Evolutionary conservation across 306 rosid genomes (phyloP).

Genomic region (Vachellia pachyceras): DNA sequence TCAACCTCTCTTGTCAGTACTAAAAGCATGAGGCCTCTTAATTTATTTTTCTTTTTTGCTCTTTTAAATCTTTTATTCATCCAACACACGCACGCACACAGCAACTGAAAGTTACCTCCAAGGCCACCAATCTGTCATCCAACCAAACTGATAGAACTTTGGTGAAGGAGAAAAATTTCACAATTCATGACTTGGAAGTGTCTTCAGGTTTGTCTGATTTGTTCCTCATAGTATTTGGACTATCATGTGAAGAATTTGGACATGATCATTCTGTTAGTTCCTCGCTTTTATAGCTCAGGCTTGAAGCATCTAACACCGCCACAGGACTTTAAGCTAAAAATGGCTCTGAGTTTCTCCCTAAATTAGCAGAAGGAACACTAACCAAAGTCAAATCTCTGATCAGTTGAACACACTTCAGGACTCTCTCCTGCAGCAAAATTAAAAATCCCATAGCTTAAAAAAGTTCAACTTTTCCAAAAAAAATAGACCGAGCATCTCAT

Average conservation of each 20-base stretch:
- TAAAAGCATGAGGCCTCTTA: conserved; percentile 33
- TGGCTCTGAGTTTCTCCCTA: conserved; percentile 34
- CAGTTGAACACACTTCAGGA: conserved; percentile 72
- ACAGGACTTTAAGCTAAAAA: conserved; percentile 62
- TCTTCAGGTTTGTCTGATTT: conserved; percentile 43
- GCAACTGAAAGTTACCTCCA: neutral
- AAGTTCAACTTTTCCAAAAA: neutral
- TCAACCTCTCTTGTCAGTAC: conserved; percentile 21
- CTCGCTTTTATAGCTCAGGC: conserved; percentile 64
- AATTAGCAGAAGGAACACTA: conserved; percentile 38
- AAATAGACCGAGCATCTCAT: neutral
- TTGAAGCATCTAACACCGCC: conserved; percentile 69
- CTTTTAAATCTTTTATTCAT: conserved; percentile 29
- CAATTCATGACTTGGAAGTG: conserved; percentile 53
- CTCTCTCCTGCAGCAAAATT: conserved; percentile 71
- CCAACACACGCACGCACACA: conserved; percentile 3
- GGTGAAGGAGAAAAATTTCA: conserved; percentile 50
- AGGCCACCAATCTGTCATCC: conserved; percentile 60
- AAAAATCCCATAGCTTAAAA: conserved; percentile 25
- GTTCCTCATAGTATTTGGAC: conserved; percentile 51
- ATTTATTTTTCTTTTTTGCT: neutral
- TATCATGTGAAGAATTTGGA: conserved; percentile 46
- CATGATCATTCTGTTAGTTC: conserved; percentile 54
- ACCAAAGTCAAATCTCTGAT: conserved; percentile 52
- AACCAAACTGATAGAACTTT: conserved; percentile 60